Base-by-base conservation (phyloP, 805 yeast species). In the Wickerhamomyces mucosus region DNA sequence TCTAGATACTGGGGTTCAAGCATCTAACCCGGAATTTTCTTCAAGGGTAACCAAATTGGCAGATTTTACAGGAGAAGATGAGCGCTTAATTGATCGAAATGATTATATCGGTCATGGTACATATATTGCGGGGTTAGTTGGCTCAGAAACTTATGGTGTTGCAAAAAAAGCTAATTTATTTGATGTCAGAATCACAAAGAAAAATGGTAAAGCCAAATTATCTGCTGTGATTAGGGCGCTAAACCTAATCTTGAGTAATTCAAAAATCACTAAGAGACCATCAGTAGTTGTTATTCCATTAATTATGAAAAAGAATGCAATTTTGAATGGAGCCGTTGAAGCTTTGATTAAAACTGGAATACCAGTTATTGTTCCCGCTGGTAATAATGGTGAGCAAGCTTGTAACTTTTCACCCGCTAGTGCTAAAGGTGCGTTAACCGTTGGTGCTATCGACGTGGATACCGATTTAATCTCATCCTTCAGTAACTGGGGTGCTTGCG, bases 401-500 rank as follows among this genome's bases (percentile, higher is more conserved):
- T 70, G 75, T 41, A 39, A 48, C 5, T 57, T 46, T 28, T 65
- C 72, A 15, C 75, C 76, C 4, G 62, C 68, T 4, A 59, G 69
- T 24, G 63, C 71, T 3, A 61, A 57, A 6, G 65, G 65, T 21
- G 81, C 84, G 0, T 68, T 85, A 10, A 76, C 95, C 0, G 94
- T 88, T 4, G 96, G 96, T 1, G 89, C 96, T 3, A 72, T 84
- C 29, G 88, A 86, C 48, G 89, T 78, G 48, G 53, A 67, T n/a
- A 63, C 63, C 9, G 50, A 84, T 46, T 47, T 63, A 3, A 65
- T 86, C 26, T 89, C 58, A 3, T 13, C 39, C 1, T 53, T 53
- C 27, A 49, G 54, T 18, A 69, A 69, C 49, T 65, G 61, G 60
- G 76, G 75, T 7, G 50, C 56, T n/a, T 69, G 75, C 43, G 72